These are phyloP conservation scores for Naematelia aurantialba DNA, from an alignment of 768 basidiomycete genomes.

Conservation along the genomic window DNA sequence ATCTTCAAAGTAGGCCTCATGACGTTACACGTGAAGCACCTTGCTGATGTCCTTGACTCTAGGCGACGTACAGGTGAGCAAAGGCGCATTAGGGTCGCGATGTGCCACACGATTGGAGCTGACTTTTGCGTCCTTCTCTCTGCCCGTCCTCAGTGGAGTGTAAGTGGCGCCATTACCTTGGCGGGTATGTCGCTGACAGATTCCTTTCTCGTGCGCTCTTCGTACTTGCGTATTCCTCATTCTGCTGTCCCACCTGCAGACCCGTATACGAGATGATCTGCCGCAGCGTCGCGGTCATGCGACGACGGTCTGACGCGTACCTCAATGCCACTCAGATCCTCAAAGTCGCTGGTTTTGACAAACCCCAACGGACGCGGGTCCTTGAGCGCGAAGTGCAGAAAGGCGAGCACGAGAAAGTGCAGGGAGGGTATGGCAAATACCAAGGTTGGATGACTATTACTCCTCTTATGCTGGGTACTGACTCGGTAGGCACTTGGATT, in stretches of 20 bases:
- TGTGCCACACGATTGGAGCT: constrained; percentile 3
- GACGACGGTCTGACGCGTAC: constrained; percentile 92
- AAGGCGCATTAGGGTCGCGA: not conserved
- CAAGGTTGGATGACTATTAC: constrained; percentile 66
- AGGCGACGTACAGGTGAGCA: constrained; percentile 47
- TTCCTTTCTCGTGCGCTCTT: constrained; percentile 3
- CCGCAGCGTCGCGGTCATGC: constrained; percentile 82
- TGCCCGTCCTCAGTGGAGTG: constrained; percentile 43
- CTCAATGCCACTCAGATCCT: constrained; percentile 94
- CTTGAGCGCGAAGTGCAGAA: constrained; percentile 98
- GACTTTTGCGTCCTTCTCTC: constrained; percentile 5
- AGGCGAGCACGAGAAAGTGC: constrained; percentile 97
- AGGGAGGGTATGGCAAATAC: constrained; percentile 99
- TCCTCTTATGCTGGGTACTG: not conserved
- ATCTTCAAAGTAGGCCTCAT: constrained; percentile 43
- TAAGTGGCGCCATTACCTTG: constrained; percentile 19
- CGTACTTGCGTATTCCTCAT: not conserved
- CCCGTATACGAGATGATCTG: constrained; percentile 50
- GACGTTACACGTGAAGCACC: not conserved
- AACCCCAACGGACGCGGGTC: constrained; percentile 94
- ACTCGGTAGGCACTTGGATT: constrained; percentile 85
- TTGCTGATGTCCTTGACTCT: constrained; percentile 8
- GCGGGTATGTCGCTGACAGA: not conserved
- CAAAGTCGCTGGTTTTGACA: constrained; percentile 98
- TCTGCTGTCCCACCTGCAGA: constrained; percentile 18